phyloP scores from a whole-genome alignment of 208 protist genomes.

The Crithidia sp. region DNA sequence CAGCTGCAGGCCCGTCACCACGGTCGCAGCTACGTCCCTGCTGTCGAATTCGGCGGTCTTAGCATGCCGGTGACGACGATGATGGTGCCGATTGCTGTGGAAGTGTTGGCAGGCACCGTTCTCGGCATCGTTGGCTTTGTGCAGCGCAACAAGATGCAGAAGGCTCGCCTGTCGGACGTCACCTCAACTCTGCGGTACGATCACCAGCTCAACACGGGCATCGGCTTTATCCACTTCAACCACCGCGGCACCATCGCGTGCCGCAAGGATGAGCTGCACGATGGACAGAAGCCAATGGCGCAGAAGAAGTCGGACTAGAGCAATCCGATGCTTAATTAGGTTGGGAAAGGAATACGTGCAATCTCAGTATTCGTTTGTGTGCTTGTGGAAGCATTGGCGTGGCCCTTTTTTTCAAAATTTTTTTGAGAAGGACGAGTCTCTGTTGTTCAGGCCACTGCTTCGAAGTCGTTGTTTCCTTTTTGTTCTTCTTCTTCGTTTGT shows the following conservation, averaged over 20 bases:
- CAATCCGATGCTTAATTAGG: not conserved
- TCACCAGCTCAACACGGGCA: constrained; percentile 58
- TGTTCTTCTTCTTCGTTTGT: not conserved
- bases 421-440: not conserved
- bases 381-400: not conserved
- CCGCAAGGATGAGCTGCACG: constrained; percentile 32
- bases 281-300: constrained; percentile 38
- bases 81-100: constrained; percentile 39
- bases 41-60: constrained; percentile 8
- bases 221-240: constrained; percentile 89
- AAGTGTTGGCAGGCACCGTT: constrained; percentile 37
- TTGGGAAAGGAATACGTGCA: not conserved
- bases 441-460: not conserved
- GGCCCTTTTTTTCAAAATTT: not conserved
- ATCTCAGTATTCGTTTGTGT: not conserved
- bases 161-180: constrained; percentile 66
- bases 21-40: constrained; percentile 19
- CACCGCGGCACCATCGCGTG: constrained; percentile 68
- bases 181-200: constrained; percentile 73
- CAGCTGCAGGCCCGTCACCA: constrained; percentile 72
- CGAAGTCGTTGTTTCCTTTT: not conserved
- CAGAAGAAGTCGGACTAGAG: constrained; percentile 54
- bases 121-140: constrained; percentile 69
- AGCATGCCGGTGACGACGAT: constrained; percentile 24
- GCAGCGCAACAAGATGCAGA: constrained; percentile 41